Evolutionary conservation across 768 basidiomycete genomes (phyloP).

Genomic region (Suillus sp.): DNA sequence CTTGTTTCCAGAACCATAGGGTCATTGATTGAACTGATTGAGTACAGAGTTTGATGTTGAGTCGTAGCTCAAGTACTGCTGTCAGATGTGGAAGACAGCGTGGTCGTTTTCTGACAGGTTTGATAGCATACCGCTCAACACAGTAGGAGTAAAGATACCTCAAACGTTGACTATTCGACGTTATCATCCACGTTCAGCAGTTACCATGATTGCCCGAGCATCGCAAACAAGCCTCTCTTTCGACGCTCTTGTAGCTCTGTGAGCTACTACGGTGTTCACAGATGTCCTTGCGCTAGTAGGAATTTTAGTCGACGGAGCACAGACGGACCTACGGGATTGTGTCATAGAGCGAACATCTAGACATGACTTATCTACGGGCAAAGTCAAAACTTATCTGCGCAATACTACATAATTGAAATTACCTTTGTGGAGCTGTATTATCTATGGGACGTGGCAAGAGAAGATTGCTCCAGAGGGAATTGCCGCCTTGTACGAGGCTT

Average conservation of each 20-base stretch:
- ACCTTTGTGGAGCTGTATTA: neutral
- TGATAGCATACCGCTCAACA: neutral
- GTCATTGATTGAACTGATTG: neutral
- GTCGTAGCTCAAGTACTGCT: neutral
- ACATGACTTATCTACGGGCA: neutral
- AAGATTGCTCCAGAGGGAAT: neutral
- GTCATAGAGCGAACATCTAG: no score
- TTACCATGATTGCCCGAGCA: neutral
- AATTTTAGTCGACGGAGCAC: neutral
- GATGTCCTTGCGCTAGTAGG: neutral
- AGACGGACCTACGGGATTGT: neutral
- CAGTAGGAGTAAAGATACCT: neutral
- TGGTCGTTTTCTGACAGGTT: neutral
- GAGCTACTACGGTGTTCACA: neutral
- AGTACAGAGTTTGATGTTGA: neutral
- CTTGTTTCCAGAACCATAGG: neutral
- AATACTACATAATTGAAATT: neutral
- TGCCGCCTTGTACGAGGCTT: neutral
- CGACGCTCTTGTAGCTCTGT: neutral
- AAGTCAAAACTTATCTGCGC: neutral
- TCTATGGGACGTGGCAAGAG: conserved; percentile 7
- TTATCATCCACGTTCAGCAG: neutral
- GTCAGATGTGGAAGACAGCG: neutral
- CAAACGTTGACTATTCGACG: neutral
- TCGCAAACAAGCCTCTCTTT: neutral